A percentile compares a stretch with the other conserved stretches of the same genome.
phyloP scores from a whole-genome alignment of 2,329 filamentous ascomycete genomes.

The Xylaria sp. region DNA sequence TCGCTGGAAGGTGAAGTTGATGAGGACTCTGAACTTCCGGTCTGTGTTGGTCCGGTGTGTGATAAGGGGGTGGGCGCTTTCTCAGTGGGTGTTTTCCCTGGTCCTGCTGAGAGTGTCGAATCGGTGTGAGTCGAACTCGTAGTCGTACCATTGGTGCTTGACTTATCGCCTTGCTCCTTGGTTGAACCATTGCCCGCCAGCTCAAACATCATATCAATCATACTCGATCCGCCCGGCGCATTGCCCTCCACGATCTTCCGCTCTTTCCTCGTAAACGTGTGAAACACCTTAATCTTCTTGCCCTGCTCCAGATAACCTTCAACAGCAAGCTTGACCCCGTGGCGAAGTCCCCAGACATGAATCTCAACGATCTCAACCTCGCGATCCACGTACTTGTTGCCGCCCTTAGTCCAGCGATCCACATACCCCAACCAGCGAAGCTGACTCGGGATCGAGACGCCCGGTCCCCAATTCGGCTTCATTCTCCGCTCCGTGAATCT shows the following conservation, averaged over 20 bases:
- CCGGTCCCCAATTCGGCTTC: conserved; percentile 80
- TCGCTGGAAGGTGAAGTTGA: conserved; percentile 17
- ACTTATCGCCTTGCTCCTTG: conserved; percentile 30
- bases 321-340: conserved; percentile 81
- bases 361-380: conserved; percentile 82
- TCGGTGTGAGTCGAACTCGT: conserved; percentile 13
- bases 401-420: conserved; percentile 70
- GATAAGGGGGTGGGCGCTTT: conserved; percentile 22
- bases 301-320: conserved; percentile 87
- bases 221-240: conserved; percentile 44
- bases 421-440: conserved; percentile 83
- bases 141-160: conserved; percentile 7
- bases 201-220: conserved; percentile 50
- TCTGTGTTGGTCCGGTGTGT: conserved; percentile 14
- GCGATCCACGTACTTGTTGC: conserved; percentile 76
- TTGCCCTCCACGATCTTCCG: conserved; percentile 60
- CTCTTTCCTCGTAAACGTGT: conserved; percentile 72
- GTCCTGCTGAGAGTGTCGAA: conserved; percentile 9
- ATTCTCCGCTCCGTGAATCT: conserved; percentile 76
- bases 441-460: conserved; percentile 91
- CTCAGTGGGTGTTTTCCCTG: conserved; percentile 13
- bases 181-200: conserved; percentile 40
- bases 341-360: conserved; percentile 80
- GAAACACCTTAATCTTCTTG: conserved; percentile 75
- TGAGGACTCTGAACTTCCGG: background rate